Base-by-base conservation (phyloP, 2,329 filamentous ascomycete species). In the Penicillium paneum region DNA sequence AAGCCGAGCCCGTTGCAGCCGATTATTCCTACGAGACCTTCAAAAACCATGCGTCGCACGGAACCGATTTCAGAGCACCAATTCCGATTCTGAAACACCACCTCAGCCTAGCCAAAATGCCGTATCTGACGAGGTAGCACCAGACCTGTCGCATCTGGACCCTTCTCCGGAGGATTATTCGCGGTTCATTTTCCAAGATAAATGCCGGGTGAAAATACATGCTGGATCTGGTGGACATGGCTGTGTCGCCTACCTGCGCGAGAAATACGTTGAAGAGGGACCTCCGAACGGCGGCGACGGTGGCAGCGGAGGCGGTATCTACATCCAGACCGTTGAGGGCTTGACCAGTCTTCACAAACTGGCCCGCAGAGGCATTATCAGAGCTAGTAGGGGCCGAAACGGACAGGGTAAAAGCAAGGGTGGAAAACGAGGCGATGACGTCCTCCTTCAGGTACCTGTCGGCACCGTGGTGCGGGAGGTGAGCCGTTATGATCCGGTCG, bases 261-360 rank as follows among this genome's bases (percentile, higher is more conserved):
- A 99, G 67, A 93, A 93, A 59, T 97, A 89, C 73, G 81, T 97
- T 29, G 84, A 87, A 41, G 87, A 96, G 60, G 94, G 94, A 0
- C 94, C 94, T 11, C 85, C 94, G 10, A 97, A 99, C 72, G 94
- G 94, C 45, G 94, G 94, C 56, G 91, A 99, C 69, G 94, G 94
- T 39, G 94, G 94, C 5, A 88, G 85, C 52, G 94, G 94, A 58
- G 94, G 94, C 36, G 95, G 89, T 65, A 80, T 99, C 62, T 97
- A 96, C 72, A 95, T 99, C 54, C 93, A 97, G 74, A 92, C 94
- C 8, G 85, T 96, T 1, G 86, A 89, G 51, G 91, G 91, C 55
- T 89, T 97, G 74, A 97, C 91, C 0, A 96, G 91, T 49, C 76
- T 99, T 57, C 92, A 97, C 76, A 97, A 97, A 75, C 80, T 99